A percentile compares a stretch with the other conserved stretches of the same genome.
Conservation (phyloP, 106 monocot species). For the Posidonia australis region DNA sequence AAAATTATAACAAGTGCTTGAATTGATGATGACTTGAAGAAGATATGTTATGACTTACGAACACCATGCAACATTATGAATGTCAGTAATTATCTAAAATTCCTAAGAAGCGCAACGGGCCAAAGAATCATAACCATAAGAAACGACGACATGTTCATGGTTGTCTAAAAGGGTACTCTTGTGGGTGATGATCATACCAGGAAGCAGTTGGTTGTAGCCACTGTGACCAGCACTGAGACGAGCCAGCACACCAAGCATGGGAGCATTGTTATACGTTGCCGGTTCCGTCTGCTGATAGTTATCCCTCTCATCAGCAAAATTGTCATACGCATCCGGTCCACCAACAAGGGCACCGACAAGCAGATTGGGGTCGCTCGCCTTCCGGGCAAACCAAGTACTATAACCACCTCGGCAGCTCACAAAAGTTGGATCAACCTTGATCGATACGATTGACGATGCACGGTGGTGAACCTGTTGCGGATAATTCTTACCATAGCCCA, state of each 20-base stretch:
- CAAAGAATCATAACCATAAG: too few relatives aligned
- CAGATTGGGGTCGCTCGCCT: conserved; percentile 65
- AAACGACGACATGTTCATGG: too few relatives aligned
- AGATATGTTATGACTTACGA: too few relatives aligned
- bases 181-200: conserved; percentile 13
- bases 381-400: conserved; percentile 48
- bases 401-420: conserved; percentile 84
- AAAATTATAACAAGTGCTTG: not conserved
- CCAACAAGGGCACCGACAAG: conserved; percentile 83
- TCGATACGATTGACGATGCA: conserved; percentile 75
- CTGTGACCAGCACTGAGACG: conserved; percentile 44
- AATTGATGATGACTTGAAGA: too few relatives aligned
- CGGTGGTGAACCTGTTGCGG: conserved; percentile 92
- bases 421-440: conserved; percentile 57
- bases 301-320: conserved; percentile 72
- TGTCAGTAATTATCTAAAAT: too few relatives aligned
- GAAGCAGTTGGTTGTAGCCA: conserved; percentile 37
- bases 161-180: too few relatives aligned
- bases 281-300: conserved; percentile 92
- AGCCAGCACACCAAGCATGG: conserved; percentile 66
- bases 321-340: conserved; percentile 72
- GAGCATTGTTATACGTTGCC: conserved; percentile 90
- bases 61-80: too few relatives aligned
- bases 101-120: too few relatives aligned
- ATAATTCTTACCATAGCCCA: conserved; percentile 73